Evolutionary conservation across 2,329 filamentous ascomycete genomes (phyloP), one percentile per base, ranked within the genome.

Genomic region (Penicillium sp.): DNA sequence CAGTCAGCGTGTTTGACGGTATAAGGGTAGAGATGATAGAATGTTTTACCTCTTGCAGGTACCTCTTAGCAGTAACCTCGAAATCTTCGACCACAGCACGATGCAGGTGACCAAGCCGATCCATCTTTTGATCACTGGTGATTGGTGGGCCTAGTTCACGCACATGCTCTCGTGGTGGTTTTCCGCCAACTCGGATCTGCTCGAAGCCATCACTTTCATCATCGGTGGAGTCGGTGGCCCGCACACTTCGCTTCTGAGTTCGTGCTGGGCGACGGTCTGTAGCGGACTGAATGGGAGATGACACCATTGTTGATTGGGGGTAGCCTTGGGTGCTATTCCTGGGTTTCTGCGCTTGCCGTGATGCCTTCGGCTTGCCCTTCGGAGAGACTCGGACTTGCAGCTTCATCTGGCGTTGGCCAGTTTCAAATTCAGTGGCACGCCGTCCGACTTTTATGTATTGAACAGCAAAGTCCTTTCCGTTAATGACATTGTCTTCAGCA

Each of bases 401-500:
- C 41, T 70, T 69, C 44, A 81, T 42, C 44, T 60, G 59, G 16
- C 60, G 56, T 32, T 63, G 61, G 10, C 72, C 69, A 33, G 50
- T 52, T 13, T 62, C 56, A 47, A 74, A 79, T 11, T 73, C 67
- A 11, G 60, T 54, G 36, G 66, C 66, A 26, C 68, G 70, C n/a
- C 61, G 57, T 30, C 69, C 67, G 26, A 63, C 47, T 33, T 60
- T 56, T 32, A 69, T 49, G 57, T 95, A 95, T 48, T 84, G 79
- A 36, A 79, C 76, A 1, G 85, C 76, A 58, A 94, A 89, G 3
- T 77, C 77, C 31, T 68, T 69, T 29, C 66, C 68, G 57, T 82
- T 84, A 39, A 79, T 68, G 33, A 76, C 68, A 55, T 86, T 85
- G 22, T 81, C 68, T 63, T 95, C 87, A 10, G 61, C 64, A 16